These are phyloP conservation scores for Salix koriyanagi DNA, from an alignment of 345 rosid genomes.

Conservation along the genomic window DNA sequence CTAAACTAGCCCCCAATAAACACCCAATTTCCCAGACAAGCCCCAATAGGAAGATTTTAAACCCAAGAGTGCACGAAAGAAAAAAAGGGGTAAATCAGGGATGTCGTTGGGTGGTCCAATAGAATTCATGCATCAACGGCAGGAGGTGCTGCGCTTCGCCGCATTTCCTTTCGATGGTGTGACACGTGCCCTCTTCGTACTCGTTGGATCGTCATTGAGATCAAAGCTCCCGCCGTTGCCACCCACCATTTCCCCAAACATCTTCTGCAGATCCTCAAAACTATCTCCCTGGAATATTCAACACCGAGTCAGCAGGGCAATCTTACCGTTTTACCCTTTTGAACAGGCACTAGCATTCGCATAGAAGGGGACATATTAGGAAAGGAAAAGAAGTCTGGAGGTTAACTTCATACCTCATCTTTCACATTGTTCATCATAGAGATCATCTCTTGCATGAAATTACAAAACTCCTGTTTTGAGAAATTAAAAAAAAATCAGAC, in stretches of 20 bases:
- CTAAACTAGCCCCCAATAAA: background rate
- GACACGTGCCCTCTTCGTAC: constrained; percentile 45
- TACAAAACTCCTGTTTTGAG: constrained; percentile 62
- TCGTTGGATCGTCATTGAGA: constrained; percentile 21
- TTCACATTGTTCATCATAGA: constrained; percentile 82
- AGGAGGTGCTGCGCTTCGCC: constrained; percentile 34
- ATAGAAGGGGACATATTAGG: background rate
- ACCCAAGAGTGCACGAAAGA: background rate
- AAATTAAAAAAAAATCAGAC: constrained; percentile 7
- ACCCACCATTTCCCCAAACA: constrained; percentile 76
- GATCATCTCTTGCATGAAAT: constrained; percentile 89
- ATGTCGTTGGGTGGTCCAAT: background rate
- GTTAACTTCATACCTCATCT: constrained; percentile 49
- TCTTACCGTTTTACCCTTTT: constrained; percentile 1
- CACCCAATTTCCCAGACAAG: background rate
- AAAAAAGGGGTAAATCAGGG: background rate
- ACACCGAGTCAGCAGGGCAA: no score
- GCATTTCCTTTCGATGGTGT: constrained; percentile 31
- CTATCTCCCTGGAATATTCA: constrained; percentile 50
- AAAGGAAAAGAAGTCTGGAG: background rate
- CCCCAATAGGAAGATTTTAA: background rate
- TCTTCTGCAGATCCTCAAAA: constrained; percentile 83
- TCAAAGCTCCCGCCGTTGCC: constrained; percentile 43
- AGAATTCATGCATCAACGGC: constrained; percentile 17
- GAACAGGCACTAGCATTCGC: background rate